Base-by-base conservation (phyloP, 495 filamentous ascomycete species). In the Hypoxylon perforatum region DNA sequence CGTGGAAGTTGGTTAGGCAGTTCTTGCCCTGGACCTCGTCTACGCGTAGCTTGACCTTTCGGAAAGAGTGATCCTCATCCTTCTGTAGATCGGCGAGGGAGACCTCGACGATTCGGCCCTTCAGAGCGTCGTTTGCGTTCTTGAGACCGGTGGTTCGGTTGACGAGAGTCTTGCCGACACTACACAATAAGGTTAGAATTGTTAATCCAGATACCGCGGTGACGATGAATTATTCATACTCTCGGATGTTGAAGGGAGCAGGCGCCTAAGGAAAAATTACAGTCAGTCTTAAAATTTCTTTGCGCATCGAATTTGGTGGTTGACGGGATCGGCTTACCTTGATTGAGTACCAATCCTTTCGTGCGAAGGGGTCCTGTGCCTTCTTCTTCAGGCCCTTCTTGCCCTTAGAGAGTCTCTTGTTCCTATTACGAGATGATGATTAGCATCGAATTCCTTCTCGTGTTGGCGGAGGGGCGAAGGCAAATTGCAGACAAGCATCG, bases 361-460 rank as follows among this genome's bases (percentile, higher is more conserved):
- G 89, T 76, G 93, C 85, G 85, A 99, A 99, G 72, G 95, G 96
- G 80, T 99, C 95, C 77, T 92, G 89, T 58, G 91, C 89, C 83
- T 92, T 94, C 95, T 99, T 99, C 92, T 99, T 99, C 76, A 99
- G 88, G 80, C 95, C 95, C 89, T 99, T 99, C 92, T 99, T 99
- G 86, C 95, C 96, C 87, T 99, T 99, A 51, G 95, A 98, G 85
- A 99, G 88, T 82, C 95, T 91, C 92, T 99, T 98, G 88, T 99
- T 99, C 91, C 96, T 99, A 76, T 82, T 75, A 39, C 77, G 78
- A 76, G 81, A 78, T 76, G 81, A 82, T 75, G 74, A 78, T 85
- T 80, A 83, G 82, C 74, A 50, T 70, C 69, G 49, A 44, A 52
- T 63, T 67, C 63, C 60, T 57, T 63, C 35, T 51, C 39, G 50